phyloP scores from a whole-genome alignment of 305 asterid species.

The Ruellia speciosa region DNA sequence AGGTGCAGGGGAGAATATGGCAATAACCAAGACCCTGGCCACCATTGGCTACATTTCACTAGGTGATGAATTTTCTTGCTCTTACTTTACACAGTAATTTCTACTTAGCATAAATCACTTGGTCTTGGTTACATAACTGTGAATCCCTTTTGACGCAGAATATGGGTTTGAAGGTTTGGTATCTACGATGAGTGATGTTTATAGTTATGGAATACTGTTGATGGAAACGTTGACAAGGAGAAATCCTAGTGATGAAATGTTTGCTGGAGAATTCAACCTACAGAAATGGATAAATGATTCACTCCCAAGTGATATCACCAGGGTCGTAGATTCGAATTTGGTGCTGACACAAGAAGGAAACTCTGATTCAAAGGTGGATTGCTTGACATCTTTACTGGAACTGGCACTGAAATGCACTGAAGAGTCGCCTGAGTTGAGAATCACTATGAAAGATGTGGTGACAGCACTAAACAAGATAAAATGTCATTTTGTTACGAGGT shows the following conservation, averaged over 20 bases:
- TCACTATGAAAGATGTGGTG: conserved; percentile 22
- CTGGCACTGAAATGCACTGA: conserved; percentile 21
- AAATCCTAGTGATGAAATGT: conserved; percentile 29
- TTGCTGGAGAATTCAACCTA: conserved; percentile 21
- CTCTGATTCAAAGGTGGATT: conserved; percentile 17
- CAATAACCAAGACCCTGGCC: conserved; percentile 31
- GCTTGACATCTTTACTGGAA: conserved; percentile 20
- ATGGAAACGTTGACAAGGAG: conserved; percentile 30
- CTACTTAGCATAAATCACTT: neutral
- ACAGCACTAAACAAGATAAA: conserved; percentile 17
- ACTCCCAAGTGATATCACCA: neutral
- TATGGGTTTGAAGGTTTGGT: conserved; percentile 27
- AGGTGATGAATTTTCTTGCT: conserved; percentile 16
- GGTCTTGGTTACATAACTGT: neutral
- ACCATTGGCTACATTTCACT: conserved; percentile 45
- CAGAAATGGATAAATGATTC: conserved; percentile 20
- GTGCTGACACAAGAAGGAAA: conserved; percentile 11
- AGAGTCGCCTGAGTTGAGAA: conserved; percentile 17
- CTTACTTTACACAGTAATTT: neutral
- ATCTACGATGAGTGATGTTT: conserved; percentile 23
- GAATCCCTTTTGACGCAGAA: conserved; percentile 14
- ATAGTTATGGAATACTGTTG: conserved; percentile 29
- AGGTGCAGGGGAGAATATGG: conserved; percentile 10
- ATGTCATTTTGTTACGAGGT: conserved; percentile 17
- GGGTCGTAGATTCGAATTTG: conserved; percentile 17